These are phyloP conservation scores for Calamus simplicifolius DNA, from an alignment of 176 grass and related monocot species.

Conservation along the genomic window DNA sequence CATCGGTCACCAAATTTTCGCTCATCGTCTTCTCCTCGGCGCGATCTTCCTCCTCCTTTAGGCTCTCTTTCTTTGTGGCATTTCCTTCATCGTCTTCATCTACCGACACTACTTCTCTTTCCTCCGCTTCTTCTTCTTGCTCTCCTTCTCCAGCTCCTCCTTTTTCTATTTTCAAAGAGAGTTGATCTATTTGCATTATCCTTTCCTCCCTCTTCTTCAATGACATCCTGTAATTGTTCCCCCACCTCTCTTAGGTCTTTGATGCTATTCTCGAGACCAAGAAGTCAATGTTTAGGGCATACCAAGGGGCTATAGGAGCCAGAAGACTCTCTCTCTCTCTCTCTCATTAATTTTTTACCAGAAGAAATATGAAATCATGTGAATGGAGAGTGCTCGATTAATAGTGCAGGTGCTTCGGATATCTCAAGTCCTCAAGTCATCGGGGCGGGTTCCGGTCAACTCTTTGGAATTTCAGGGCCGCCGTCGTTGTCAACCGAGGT, in stretches of 20 bases:
- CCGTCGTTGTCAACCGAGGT: background rate
- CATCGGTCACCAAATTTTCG: constrained; percentile 31
- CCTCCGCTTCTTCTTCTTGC: constrained; percentile 5
- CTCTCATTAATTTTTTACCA: constrained; percentile 6
- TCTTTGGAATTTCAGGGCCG: background rate
- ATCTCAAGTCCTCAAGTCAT: background rate
- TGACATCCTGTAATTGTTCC: constrained; percentile 31
- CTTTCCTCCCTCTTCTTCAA: constrained; percentile 43
- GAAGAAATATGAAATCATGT: background rate
- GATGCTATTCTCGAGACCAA: constrained; percentile 47
- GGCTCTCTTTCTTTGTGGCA: constrained; percentile 14
- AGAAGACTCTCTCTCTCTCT: constrained; percentile 19
- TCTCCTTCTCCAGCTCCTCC: constrained; percentile 15
- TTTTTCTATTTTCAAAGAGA: constrained; percentile 35
- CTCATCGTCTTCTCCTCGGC: constrained; percentile 25
- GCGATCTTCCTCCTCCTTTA: constrained; percentile 24
- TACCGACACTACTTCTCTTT: constrained; percentile 32
- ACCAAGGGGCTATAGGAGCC: constrained; percentile 36
- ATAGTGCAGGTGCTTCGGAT: background rate
- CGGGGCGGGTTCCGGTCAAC: background rate
- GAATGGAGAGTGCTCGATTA: background rate
- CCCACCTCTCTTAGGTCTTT: constrained; percentile 28
- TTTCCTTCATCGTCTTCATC: constrained; percentile 32
- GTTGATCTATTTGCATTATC: constrained; percentile 43
- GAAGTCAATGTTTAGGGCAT: constrained; percentile 82